Percentiles rank a stretch among this genome's conserved stretches.
phyloP scores from a whole-genome alignment of 2,329 filamentous ascomycete species.

The Colletotrichum simmondsii region DNA sequence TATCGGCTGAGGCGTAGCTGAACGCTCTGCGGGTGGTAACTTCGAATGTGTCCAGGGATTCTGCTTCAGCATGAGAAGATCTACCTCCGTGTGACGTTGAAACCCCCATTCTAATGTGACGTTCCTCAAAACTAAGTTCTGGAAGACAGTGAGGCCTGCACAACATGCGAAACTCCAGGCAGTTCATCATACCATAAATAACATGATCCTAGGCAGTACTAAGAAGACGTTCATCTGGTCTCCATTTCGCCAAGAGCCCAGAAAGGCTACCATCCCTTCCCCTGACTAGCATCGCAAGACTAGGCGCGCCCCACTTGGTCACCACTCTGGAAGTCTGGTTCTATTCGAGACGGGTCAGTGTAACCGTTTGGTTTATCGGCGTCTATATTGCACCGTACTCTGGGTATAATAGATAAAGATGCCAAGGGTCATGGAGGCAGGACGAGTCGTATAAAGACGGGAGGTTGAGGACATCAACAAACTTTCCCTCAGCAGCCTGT shows the following conservation, averaged over 20 bases:
- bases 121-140: neutral
- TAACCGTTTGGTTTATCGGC: neutral
- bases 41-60: neutral
- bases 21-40: neutral
- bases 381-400: neutral
- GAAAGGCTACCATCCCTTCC: neutral
- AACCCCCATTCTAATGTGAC: neutral
- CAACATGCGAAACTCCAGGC: neutral
- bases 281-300: neutral
- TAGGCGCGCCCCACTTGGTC: neutral
- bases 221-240: neutral
- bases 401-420: neutral
- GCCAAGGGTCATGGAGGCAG: neutral
- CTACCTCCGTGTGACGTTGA: neutral
- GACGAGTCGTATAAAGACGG: neutral
- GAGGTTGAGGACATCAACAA: neutral
- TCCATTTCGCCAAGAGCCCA: neutral
- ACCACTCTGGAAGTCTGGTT: neutral
- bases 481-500: neutral
- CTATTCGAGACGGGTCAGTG: constrained; percentile 1
- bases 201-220: neutral
- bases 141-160: neutral
- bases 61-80: neutral
- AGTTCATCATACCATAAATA: neutral
- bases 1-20: neutral